Percentiles rank a stretch among this genome's conserved stretches.
Evolutionary conservation across 1,284 basidiomycete species (phyloP).

Genomic region (Moesziomyces sp.): DNA sequence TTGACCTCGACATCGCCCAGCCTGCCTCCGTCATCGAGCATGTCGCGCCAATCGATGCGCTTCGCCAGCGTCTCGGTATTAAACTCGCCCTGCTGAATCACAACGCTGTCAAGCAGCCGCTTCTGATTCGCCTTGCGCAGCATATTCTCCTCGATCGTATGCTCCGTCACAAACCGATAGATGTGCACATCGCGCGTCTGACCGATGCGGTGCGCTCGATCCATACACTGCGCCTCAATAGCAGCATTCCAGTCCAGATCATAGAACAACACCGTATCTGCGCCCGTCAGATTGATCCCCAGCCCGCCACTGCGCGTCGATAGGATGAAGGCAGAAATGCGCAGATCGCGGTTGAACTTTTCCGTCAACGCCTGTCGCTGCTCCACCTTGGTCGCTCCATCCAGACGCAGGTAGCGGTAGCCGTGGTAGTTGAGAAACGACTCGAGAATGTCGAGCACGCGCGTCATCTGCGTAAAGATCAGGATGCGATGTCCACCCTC

Average conservation of each 20-base stretch:
- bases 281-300: slow-evolving; percentile 93
- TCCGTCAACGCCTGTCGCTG: slow-evolving; percentile 95
- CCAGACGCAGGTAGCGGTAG: slow-evolving; percentile 89
- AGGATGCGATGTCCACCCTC: slow-evolving; percentile 87
- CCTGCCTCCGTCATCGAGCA: slow-evolving; percentile 73
- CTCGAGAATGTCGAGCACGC: slow-evolving; percentile 92
- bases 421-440: slow-evolving; percentile 92
- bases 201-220: slow-evolving; percentile 92
- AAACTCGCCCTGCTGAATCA: slow-evolving; percentile 93
- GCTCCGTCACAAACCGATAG: slow-evolving; percentile 90
- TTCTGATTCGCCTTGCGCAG: slow-evolving; percentile 96
- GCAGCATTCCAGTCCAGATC: slow-evolving; percentile 98
- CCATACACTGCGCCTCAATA: slow-evolving; percentile 97
- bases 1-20: slow-evolving; percentile 60
- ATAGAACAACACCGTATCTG: slow-evolving; percentile 95
- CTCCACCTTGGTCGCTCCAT: slow-evolving; percentile 95
- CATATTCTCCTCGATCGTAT: slow-evolving; percentile 97
- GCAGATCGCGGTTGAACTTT: slow-evolving; percentile 91
- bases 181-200: slow-evolving; percentile 97
- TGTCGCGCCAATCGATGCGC: slow-evolving; percentile 80
- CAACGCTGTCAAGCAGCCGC: slow-evolving; percentile 86
- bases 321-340: slow-evolving; percentile 92
- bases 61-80: slow-evolving; percentile 69
- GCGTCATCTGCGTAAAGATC: slow-evolving; percentile 98
- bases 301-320: slow-evolving; percentile 93